Conservation (phyloP, 495 filamentous ascomycete species). For the Penicillium chermesinum region DNA sequence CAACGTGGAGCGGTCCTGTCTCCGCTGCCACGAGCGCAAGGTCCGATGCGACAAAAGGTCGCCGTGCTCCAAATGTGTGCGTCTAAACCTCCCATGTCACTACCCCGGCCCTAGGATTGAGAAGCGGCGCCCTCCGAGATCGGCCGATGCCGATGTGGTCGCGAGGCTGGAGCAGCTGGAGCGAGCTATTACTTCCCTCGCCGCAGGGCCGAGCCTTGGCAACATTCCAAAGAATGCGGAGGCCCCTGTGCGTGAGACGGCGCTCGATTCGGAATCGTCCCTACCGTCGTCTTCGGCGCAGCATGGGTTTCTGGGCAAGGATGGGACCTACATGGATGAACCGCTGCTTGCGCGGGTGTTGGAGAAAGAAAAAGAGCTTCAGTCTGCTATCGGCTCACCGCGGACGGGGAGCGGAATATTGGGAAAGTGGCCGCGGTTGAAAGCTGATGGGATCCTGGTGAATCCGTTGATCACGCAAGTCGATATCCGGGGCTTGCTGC, state of each 20-base stretch:
- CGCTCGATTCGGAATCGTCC: no score
- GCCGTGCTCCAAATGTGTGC: slow-evolving; percentile 28
- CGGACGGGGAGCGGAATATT: slow-evolving; percentile 3
- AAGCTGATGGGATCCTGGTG: slow-evolving; percentile 16
- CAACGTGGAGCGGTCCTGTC: slow-evolving; percentile 30
- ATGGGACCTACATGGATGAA: slow-evolving; percentile 30
- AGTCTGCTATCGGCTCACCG: slow-evolving; percentile 23
- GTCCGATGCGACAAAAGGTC: slow-evolving; percentile 30
- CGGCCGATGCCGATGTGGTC: slow-evolving; percentile 13
- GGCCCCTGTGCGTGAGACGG: no score
- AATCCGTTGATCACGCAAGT: slow-evolving; percentile 15
- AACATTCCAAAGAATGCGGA: no score
- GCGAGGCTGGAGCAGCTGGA: slow-evolving; percentile 28
- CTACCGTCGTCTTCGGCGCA: not conserved
- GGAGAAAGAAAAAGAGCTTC: slow-evolving; percentile 24
- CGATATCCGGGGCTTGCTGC: slow-evolving; percentile 17
- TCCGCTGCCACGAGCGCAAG: slow-evolving; percentile 35
- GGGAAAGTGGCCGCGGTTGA: slow-evolving; percentile 8
- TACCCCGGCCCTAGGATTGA: slow-evolving; percentile 28
- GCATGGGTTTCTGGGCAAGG: slow-evolving; percentile 20
- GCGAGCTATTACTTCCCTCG: slow-evolving; percentile 20
- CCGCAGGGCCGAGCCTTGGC: not conserved
- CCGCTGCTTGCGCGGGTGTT: slow-evolving; percentile 23
- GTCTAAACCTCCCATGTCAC: slow-evolving; percentile 19
- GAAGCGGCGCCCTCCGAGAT: slow-evolving; percentile 25